These are phyloP conservation scores for Ustilago hordei DNA, from an alignment of 1,284 basidiomycete species.

Conservation along the genomic window DNA sequence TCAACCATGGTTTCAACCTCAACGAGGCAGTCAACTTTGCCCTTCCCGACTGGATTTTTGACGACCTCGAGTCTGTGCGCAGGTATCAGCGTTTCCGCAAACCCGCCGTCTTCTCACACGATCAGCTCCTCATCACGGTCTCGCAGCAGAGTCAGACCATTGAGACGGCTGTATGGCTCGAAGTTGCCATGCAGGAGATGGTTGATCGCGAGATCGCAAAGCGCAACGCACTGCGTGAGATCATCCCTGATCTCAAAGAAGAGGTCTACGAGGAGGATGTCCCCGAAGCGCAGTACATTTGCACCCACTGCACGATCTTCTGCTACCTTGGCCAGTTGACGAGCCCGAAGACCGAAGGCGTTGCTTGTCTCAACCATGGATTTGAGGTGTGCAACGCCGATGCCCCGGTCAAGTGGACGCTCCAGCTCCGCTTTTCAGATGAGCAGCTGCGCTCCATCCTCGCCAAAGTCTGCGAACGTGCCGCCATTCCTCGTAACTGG, in stretches of 20 bases:
- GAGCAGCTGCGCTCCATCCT: constrained; percentile 74
- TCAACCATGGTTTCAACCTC: constrained; percentile 98
- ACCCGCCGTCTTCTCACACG: constrained; percentile 96
- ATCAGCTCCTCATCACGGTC: constrained; percentile 94
- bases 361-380: constrained; percentile 88
- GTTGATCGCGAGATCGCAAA: constrained; percentile 82
- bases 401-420: constrained; percentile 73
- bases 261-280: constrained; percentile 82
- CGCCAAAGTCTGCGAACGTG: constrained; percentile 74
- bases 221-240: constrained; percentile 74
- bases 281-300: constrained; percentile 93
- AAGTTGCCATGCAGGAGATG: constrained; percentile 86
- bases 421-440: constrained; percentile 86
- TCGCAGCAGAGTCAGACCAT: constrained; percentile 93
- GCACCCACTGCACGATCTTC: constrained; percentile 90
- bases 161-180: constrained; percentile 85
- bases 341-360: constrained; percentile 73
- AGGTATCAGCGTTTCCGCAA: constrained; percentile 88
- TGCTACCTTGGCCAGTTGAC: constrained; percentile 93
- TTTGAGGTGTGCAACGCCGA: constrained; percentile 81
- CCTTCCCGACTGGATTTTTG: constrained; percentile 91
- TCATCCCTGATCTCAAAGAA: constrained; percentile 76
- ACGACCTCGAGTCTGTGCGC: constrained; percentile 86
- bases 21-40: constrained; percentile 99
- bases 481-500: constrained; percentile 82